phyloP scores from a whole-genome alignment of 768 basidiomycete species.

The Chiua virens region DNA sequence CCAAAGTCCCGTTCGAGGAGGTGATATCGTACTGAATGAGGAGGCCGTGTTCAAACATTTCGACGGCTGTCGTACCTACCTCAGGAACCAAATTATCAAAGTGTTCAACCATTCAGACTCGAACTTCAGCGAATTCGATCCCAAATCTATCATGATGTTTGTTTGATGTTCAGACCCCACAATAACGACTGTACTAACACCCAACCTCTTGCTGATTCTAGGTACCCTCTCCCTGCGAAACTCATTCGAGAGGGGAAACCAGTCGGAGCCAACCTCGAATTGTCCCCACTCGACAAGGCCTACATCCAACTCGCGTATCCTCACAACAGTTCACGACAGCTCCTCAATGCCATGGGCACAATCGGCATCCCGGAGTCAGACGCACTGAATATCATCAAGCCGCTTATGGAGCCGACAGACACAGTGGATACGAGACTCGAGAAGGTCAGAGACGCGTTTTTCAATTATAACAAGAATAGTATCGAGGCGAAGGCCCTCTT shows the following conservation, averaged over 20 bases:
- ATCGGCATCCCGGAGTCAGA: too few relatives aligned
- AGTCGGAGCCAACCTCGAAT: neutral
- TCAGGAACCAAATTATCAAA: neutral
- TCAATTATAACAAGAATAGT: too few relatives aligned
- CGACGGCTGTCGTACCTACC: neutral
- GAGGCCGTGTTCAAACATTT: neutral
- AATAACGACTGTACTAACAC: neutral
- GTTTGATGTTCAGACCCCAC: neutral
- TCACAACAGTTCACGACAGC: neutral
- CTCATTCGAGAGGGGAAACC: neutral
- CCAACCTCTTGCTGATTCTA: neutral
- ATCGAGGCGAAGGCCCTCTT: too few relatives aligned
- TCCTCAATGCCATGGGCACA: too few relatives aligned
- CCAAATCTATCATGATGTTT: neutral
- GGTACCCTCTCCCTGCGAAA: neutral
- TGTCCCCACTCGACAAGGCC: neutral
- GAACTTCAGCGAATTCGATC: neutral
- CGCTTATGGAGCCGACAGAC: too few relatives aligned
- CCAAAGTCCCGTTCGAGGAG: neutral
- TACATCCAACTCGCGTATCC: neutral
- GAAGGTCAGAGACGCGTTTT: too few relatives aligned
- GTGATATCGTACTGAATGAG: neutral
- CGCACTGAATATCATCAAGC: too few relatives aligned
- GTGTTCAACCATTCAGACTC: neutral
- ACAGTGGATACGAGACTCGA: too few relatives aligned